A percentile compares a stretch with the other conserved stretches of the same genome.
These are phyloP conservation scores for Mortierella polycephala DNA, from an alignment of 371 early-diverging fungal genomes.

Conservation along the genomic window DNA sequence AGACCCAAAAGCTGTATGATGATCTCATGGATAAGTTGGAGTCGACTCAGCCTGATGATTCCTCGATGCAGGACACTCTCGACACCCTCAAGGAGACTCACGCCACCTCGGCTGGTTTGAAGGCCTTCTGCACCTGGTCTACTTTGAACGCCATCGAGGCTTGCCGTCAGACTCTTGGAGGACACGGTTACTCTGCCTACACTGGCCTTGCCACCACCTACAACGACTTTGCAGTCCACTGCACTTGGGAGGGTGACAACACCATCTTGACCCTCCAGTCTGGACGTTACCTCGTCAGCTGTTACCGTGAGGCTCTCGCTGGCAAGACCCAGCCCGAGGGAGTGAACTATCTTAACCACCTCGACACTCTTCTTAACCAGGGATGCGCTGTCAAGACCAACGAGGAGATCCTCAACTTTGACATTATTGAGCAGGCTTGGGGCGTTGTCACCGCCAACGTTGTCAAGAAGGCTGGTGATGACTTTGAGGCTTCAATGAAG, in stretches of 20 bases:
- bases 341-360: constrained; percentile 82
- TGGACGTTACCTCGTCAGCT: constrained; percentile 88
- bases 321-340: constrained; percentile 84
- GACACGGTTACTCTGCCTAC: constrained; percentile 94
- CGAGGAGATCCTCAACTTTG: constrained; percentile 70
- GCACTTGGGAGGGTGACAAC: constrained; percentile 95
- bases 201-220: constrained; percentile 89
- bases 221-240: constrained; percentile 92
- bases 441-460: constrained; percentile 86
- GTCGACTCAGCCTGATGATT: constrained; percentile 71
- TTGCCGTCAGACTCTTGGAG: constrained; percentile 91
- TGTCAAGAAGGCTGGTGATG: constrained; percentile 82
- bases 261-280: constrained; percentile 91
- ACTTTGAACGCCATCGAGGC: constrained; percentile 86
- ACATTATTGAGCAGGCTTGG: constrained; percentile 83
- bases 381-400: constrained; percentile 63
- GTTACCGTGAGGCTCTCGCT: constrained; percentile 80
- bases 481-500: constrained; percentile 77
- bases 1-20: constrained; percentile 83
- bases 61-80: constrained; percentile 73
- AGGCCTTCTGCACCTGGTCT: constrained; percentile 95
- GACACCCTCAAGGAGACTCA: constrained; percentile 91
- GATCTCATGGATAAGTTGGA: constrained; percentile 80
- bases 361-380: constrained; percentile 63
- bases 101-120: constrained; percentile 91